Conservation (phyloP, 2,329 filamentous ascomycete species). For the Tolypocladium capitatum region DNA sequence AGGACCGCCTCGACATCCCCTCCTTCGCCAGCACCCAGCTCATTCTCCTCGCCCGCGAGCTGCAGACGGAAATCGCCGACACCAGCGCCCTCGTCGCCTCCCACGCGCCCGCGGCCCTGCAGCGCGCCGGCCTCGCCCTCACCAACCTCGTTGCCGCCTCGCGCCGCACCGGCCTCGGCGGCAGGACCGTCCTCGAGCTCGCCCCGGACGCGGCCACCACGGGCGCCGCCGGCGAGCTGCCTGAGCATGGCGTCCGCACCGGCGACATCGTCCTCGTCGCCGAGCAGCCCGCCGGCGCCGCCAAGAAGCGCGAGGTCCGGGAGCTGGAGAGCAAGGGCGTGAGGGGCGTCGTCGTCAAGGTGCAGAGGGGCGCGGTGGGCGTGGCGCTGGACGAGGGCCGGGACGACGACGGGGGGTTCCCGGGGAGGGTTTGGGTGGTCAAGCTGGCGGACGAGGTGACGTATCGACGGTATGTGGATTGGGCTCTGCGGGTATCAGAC, state of each 20-base stretch:
- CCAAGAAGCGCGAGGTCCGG: constrained; percentile 58
- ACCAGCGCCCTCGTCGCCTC: constrained; percentile 53
- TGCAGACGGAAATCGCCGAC: constrained; percentile 58
- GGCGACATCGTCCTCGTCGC: constrained; percentile 69
- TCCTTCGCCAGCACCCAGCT: constrained; percentile 61
- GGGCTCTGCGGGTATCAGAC: too few relatives aligned
- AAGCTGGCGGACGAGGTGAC: constrained; percentile 59
- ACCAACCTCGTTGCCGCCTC: constrained; percentile 61
- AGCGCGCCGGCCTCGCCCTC: constrained; percentile 66
- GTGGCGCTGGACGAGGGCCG: constrained; percentile 58
- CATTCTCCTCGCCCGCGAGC: constrained; percentile 55
- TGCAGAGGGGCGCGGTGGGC: constrained; percentile 43
- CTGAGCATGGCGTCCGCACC: constrained; percentile 61
- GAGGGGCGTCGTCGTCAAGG: constrained; percentile 56
- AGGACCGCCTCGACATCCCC: constrained; percentile 43
- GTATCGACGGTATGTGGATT: constrained; percentile 33
- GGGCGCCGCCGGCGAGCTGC: constrained; percentile 37
- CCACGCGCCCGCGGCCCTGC: constrained; percentile 54
- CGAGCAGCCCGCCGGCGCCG: constrained; percentile 60
- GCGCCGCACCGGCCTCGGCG: constrained; percentile 78
- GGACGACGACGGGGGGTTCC: constrained; percentile 26
- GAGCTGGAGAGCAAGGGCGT: constrained; percentile 56
- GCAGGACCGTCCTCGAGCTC: constrained; percentile 81
- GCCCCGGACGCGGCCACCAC: constrained; percentile 53
- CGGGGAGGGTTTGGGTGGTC: constrained; percentile 46